Percentiles rank a stretch among this genome's conserved stretches.
Evolutionary conservation across 352 stramenopile species (phyloP).

Genomic region (Phytophthora boehmeriae): DNA sequence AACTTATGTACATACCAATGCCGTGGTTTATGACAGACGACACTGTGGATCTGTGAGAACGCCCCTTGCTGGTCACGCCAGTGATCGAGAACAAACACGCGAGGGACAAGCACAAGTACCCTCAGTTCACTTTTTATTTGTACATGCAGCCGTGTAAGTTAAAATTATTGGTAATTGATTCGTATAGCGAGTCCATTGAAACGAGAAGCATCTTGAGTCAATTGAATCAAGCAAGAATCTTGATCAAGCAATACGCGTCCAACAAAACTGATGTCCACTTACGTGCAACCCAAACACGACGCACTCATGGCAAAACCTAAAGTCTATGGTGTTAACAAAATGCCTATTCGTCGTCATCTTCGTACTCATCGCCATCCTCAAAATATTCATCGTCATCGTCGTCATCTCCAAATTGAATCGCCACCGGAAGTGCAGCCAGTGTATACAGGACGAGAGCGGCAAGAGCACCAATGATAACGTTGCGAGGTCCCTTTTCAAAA

Average conservation of each 20-base stretch:
- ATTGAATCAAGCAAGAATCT: too few species aligned
- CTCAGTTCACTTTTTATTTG: conserved; percentile 43
- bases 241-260: too few species aligned
- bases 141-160: conserved; percentile 46
- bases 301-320: too few species aligned
- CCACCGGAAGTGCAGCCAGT: conserved; percentile 64
- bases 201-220: too few species aligned
- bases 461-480: conserved; percentile 81
- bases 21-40: conserved; percentile 32
- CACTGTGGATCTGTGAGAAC: conserved; percentile 48
- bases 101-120: conserved; percentile 14
- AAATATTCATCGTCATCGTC: conserved; percentile 48
- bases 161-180: conserved; percentile 51
- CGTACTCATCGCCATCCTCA: conserved; percentile 41
- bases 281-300: too few species aligned
- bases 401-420: conserved; percentile 54
- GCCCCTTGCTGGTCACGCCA: conserved; percentile 1
- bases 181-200: conserved; percentile 10
- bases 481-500: conserved; percentile 81
- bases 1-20: neutral
- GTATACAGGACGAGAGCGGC: conserved; percentile 75
- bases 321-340: conserved; percentile 2
- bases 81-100: conserved; percentile 20
- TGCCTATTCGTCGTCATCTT: conserved; percentile 31
- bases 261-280: too few species aligned